Conservation (phyloP, 257 asterid species). For the Solanum verrucosum region DNA sequence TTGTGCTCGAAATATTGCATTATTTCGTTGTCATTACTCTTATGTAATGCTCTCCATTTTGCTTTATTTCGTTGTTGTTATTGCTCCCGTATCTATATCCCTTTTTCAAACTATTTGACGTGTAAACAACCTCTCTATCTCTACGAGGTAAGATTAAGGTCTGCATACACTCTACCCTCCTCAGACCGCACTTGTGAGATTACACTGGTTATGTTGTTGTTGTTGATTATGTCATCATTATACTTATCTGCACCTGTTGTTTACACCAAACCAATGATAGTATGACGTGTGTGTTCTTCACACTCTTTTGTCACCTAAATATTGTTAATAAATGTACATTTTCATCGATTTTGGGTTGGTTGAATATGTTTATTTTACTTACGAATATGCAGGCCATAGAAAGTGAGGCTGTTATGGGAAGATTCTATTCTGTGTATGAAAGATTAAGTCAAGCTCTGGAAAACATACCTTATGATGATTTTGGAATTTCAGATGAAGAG, state of each 20-base stretch:
- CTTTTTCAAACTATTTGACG: neutral
- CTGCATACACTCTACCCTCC: neutral
- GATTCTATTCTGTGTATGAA: conserved; percentile 50
- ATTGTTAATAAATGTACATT: neutral
- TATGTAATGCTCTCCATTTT: neutral
- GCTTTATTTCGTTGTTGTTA: neutral
- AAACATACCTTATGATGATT: conserved; percentile 68
- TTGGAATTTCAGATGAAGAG: conserved; percentile 66
- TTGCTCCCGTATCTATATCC: neutral
- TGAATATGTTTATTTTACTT: neutral
- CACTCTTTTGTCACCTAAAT: neutral
- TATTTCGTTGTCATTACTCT: neutral
- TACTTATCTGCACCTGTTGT: neutral
- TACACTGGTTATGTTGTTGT: neutral
- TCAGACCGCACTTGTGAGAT: neutral
- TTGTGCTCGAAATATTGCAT: neutral
- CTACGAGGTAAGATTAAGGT: neutral
- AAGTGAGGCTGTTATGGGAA: conserved; percentile 56
- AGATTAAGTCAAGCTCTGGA: conserved; percentile 50
- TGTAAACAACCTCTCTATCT: neutral
- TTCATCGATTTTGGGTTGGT: neutral
- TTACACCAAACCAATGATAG: neutral
- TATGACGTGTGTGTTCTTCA: neutral
- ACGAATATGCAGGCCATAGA: conserved; percentile 48
- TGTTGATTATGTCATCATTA: neutral